A percentile compares a stretch with the other conserved stretches of the same genome.
Conservation (phyloP, 2,329 filamentous ascomycete genomes). For the Colletotrichum gloeosporioides region DNA sequence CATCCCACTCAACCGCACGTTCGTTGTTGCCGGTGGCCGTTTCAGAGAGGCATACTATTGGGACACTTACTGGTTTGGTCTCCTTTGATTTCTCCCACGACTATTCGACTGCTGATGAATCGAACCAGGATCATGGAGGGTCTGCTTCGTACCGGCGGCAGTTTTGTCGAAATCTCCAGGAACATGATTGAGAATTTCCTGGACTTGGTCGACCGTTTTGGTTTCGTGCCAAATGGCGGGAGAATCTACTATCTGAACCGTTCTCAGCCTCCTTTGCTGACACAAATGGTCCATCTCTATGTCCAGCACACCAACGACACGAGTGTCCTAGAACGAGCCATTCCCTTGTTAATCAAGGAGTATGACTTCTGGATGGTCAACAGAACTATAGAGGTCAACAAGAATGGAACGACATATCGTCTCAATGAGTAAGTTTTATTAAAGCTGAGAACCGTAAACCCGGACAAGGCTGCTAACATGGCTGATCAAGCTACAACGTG, state of each 20-base stretch:
- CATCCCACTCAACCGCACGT: conserved; percentile 69
- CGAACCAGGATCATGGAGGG: conserved; percentile 63
- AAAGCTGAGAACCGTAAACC: no score
- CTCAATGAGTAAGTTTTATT: conserved; percentile 55
- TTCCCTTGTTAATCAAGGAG: conserved; percentile 68
- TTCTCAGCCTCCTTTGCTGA: conserved; percentile 69
- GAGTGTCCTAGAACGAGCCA: conserved; percentile 61
- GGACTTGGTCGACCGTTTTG: conserved; percentile 67
- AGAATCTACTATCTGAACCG: conserved; percentile 72
- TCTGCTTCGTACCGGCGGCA: conserved; percentile 67
- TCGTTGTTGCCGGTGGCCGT: conserved; percentile 74
- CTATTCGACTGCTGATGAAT: conserved; percentile 30
- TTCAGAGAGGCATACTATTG: conserved; percentile 76
- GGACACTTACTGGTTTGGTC: conserved; percentile 59
- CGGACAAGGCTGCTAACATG: not conserved
- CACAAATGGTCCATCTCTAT: conserved; percentile 71
- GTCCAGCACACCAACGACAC: conserved; percentile 70
- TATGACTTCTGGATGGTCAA: conserved; percentile 68
- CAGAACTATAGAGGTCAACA: conserved; percentile 59
- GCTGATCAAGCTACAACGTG: conserved; percentile 55
- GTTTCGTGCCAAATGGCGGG: conserved; percentile 73
- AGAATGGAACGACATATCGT: conserved; percentile 52
- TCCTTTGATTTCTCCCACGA: not conserved
- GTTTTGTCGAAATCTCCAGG: conserved; percentile 65
- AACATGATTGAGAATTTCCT: conserved; percentile 76